Base-by-base conservation (phyloP, 768 basidiomycete genomes). In the Tulasnella sp. region DNA sequence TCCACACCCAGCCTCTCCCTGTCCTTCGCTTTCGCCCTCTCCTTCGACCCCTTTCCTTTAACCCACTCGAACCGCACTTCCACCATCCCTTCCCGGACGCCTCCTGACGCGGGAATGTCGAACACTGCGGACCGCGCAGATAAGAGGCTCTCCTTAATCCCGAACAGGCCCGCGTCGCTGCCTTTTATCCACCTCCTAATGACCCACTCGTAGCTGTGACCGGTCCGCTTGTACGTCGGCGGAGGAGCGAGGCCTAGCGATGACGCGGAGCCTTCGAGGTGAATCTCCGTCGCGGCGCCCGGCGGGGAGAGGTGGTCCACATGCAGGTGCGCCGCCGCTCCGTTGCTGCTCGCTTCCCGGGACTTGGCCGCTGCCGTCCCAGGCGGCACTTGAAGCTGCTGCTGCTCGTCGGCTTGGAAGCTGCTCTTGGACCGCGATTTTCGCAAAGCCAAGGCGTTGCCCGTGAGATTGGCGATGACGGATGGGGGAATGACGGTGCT, bases 61-160 rank as follows among this genome's bases (percentile, higher is more conserved):
- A 89, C 90, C 95, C 95, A 96, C 86, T 95, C 94, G 84, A 96
- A 93, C 72, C 91, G 86, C 28, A 96, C 90, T 83, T 95, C 93
- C 1, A 94, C 89, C 86, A 87, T 58, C 76, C 81, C 6, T 81
- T 82, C 1, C 64, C 74, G 5, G 64, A 77, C 22, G 78, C 80
- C 31, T 79, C 80, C 60, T 83, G 83, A 22, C 11, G 34, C 46
- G 40, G 48, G 78, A 82, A 46, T 50, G 84, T 78, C 60, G 37
- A 78, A 78, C 24, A 78, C 77, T 54, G 77, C 77, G 40, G 77
- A 78, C 44, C 60, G 50, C 20, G 77, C 77, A 74, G 69, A 46
- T 58, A 80, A 48, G 34, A 80, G 28, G 28, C 72, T 44, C 40
- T 75, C 79, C 72, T 74, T 75, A 50, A 80, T 73, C 48, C 79